A percentile compares a stretch with the other conserved stretches of the same genome.
phyloP scores from a whole-genome alignment of 2,329 filamentous ascomycete species.

The Chaetomium strumarium region DNA sequence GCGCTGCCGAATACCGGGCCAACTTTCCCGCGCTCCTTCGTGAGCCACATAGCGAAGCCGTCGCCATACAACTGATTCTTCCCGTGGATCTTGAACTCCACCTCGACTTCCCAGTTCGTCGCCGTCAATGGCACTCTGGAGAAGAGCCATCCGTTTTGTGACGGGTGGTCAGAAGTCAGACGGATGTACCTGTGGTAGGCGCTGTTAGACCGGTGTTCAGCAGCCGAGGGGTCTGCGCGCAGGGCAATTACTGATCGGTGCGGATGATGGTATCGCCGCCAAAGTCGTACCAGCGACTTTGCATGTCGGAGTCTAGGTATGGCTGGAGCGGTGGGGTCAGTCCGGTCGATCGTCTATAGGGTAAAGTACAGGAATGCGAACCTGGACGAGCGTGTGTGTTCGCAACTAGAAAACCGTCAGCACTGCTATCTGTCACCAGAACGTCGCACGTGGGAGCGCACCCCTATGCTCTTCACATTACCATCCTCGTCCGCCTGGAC shows the following conservation, averaged over 20 bases:
- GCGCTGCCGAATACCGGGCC: constrained; percentile 83
- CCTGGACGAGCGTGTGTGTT: constrained; percentile 77
- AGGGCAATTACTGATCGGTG: constrained; percentile 55
- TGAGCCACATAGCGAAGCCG: constrained; percentile 97
- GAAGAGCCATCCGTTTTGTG: constrained; percentile 89
- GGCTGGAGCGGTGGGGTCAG: constrained; percentile 51
- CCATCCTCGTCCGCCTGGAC: constrained; percentile 42
- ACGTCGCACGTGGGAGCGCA: constrained; percentile 27
- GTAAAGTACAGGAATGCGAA: constrained; percentile 38
- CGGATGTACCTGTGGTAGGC: constrained; percentile 68
- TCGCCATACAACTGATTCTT: constrained; percentile 88
- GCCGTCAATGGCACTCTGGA: constrained; percentile 91
- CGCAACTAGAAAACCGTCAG: constrained; percentile 53
- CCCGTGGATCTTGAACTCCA: constrained; percentile 92
- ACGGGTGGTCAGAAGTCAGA: constrained; percentile 82
- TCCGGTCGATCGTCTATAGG: constrained; percentile 12
- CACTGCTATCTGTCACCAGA: not conserved
- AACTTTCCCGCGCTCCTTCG: constrained; percentile 75
- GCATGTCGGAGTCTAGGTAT: constrained; percentile 96
- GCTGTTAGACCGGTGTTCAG: constrained; percentile 22
- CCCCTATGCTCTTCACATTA: constrained; percentile 46
- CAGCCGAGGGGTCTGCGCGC: not conserved
- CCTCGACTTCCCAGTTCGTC: constrained; percentile 97
- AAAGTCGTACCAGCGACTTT: constrained; percentile 98
- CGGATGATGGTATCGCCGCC: constrained; percentile 87